Evolutionary conservation across 495 filamentous ascomycete species (phyloP).

Genomic region (Platismatia glauca): DNA sequence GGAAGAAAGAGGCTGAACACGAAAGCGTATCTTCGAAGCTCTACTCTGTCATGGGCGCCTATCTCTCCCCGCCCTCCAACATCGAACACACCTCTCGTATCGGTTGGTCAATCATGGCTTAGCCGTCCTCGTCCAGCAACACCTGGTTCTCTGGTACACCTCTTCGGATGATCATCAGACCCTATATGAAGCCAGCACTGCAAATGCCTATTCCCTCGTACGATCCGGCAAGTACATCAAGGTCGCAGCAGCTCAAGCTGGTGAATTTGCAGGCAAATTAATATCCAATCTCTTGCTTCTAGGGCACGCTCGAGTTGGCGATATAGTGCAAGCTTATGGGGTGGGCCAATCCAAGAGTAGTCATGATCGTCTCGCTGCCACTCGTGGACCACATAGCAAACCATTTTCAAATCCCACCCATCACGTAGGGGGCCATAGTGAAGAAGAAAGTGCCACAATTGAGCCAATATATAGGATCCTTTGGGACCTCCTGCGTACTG

Average conservation of each 20-base stretch:
- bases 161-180: constrained; percentile 49
- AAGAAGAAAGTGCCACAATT: not conserved
- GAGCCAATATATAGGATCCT: constrained; percentile 14
- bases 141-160: constrained; percentile 68
- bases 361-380: not conserved
- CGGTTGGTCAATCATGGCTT: constrained; percentile 69
- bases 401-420: not conserved
- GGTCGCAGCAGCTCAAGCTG: constrained; percentile 59
- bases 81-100: constrained; percentile 56
- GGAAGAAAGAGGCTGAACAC: constrained; percentile 5
- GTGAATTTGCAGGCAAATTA: constrained; percentile 57
- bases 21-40: constrained; percentile 66
- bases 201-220: constrained; percentile 66
- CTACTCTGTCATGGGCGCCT: constrained; percentile 71
- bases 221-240: constrained; percentile 77
- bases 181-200: constrained; percentile 70
- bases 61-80: constrained; percentile 53
- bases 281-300: constrained; percentile 65
- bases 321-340: constrained; percentile 44
- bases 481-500: constrained; percentile 22
- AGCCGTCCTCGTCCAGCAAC: constrained; percentile 76
- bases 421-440: not conserved
- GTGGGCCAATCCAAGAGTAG: not conserved
- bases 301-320: constrained; percentile 65
- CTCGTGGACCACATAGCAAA: not conserved